phyloP scores from a whole-genome alignment of 768 basidiomycete genomes.

The Rhodotorula graminis region DNA sequence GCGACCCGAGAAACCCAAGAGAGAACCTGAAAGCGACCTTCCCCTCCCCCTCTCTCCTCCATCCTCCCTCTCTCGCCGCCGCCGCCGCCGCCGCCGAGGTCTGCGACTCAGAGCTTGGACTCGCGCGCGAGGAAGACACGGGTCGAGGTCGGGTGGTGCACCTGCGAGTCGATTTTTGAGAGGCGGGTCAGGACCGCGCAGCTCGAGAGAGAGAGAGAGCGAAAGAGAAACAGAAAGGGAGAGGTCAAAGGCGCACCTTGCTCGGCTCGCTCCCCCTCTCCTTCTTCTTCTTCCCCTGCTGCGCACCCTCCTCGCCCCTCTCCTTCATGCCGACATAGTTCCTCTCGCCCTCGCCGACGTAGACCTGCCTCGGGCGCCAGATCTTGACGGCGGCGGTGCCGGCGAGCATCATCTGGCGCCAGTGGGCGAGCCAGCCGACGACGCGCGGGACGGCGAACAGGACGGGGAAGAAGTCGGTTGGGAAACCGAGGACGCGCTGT shows the following conservation, averaged over 20 bases:
- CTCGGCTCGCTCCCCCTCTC: conserved; percentile 10
- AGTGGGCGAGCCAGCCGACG: conserved; percentile 88
- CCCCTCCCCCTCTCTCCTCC: background rate
- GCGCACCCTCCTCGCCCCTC: conserved; percentile 50
- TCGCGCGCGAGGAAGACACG: conserved; percentile 6
- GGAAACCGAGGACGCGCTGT: conserved; percentile 54
- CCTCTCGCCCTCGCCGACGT: conserved; percentile 68
- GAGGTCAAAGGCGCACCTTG: conserved; percentile 11
- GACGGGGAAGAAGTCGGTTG: conserved; percentile 89
- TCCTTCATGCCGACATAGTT: conserved; percentile 66
- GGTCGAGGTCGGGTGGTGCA: background rate
- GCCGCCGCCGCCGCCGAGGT: background rate
- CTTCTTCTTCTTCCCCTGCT: background rate
- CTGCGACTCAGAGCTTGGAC: background rate
- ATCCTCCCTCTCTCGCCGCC: background rate
- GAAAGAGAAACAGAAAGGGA: background rate
- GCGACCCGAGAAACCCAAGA: background rate
- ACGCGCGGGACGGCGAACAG: conserved; percentile 87
- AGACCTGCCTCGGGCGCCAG: conserved; percentile 62
- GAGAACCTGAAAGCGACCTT: too few species aligned
- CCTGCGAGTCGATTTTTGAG: background rate
- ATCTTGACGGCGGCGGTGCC: conserved; percentile 84
- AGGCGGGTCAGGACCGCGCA: background rate
- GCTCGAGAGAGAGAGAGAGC: background rate
- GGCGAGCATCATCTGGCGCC: conserved; percentile 87